Evolutionary conservation across 192 early-diverging fungal species (phyloP), one percentile per base, ranked within the genome.

Genomic region (Pilobolus umbonatus): DNA sequence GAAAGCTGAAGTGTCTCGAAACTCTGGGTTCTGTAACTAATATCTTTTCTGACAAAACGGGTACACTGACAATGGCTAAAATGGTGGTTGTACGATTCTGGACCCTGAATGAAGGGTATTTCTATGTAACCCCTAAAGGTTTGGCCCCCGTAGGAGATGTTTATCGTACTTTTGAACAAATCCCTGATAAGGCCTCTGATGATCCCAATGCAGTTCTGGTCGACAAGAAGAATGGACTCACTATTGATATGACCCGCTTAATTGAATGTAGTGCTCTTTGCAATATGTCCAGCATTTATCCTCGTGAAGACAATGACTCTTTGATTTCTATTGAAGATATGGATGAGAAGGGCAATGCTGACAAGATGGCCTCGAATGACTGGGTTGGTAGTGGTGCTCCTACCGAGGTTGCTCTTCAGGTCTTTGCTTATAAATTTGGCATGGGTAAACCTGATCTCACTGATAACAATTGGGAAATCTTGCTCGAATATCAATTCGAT

Each of bases 21-120:
- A 91, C 89, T 9, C 74, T 98, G 17, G 95, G 95, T 3, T 91
- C 92, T 2, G 87, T 98, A 6, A 94, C 90, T 35, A 87, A 90
- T 58, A 98, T 98, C 74, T 98, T 92, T 70, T 95, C 93, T 2
- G 95, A 95, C 63, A 98, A 98, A 77, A 87, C 85, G 0, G 95
- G 95, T 14, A 97, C 95, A 11, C 72, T 95, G 29, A 98, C 95
- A 0, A 88, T 95, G 72, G 88, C 90, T 55, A 93, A 92, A 69
- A 98, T 98, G 95, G 92, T 90, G 5, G 82, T 92, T 14, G 83
- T 86, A 19, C 77, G 83, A 28, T 79, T 91, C 24, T 95, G 93
- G 91, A 83, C 91, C 9, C 81, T 80, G 2, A 67, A 80, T 22
- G 88, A 88, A 64, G 80, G 84, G n/a, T 76, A 76, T 38, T 92